These are phyloP conservation scores for Penicillium coprophilum DNA, from an alignment of 495 filamentous ascomycete species.

Conservation along the genomic window DNA sequence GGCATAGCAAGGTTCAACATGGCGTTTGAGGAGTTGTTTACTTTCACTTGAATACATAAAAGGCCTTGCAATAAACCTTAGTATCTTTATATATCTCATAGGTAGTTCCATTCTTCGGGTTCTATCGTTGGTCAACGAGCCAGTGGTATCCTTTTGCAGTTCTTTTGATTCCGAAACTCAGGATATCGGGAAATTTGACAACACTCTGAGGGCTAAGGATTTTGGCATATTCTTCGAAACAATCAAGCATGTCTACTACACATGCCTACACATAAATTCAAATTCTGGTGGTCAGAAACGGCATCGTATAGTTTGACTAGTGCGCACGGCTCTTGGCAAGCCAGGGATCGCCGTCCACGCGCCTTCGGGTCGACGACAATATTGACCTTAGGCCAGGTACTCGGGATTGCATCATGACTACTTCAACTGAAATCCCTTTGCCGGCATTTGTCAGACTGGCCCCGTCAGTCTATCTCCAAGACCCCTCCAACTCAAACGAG, in stretches of 20 bases:
- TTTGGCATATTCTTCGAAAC: neutral
- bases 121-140: neutral
- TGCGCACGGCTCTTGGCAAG: slow-evolving; percentile 10
- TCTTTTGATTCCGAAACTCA: neutral
- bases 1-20: slow-evolving; percentile 31
- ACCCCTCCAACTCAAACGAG: slow-evolving; percentile 17
- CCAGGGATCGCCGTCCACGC: neutral
- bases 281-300: neutral
- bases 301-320: neutral
- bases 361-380: neutral
- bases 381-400: neutral
- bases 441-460: slow-evolving; percentile 31
- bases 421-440: slow-evolving; percentile 11
- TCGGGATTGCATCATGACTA: slow-evolving; percentile 9
- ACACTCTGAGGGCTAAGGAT: neutral
- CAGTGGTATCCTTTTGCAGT: neutral
- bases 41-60: slow-evolving; percentile 7
- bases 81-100: neutral
- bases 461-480: slow-evolving; percentile 38
- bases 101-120: neutral
- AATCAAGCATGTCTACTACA: neutral
- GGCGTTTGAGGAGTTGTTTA: slow-evolving; percentile 24
- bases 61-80: slow-evolving; percentile 1
- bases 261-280: neutral
- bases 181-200: neutral